Conservation (phyloP, 164 flowering plant species). For the Saururus chinensis region DNA sequence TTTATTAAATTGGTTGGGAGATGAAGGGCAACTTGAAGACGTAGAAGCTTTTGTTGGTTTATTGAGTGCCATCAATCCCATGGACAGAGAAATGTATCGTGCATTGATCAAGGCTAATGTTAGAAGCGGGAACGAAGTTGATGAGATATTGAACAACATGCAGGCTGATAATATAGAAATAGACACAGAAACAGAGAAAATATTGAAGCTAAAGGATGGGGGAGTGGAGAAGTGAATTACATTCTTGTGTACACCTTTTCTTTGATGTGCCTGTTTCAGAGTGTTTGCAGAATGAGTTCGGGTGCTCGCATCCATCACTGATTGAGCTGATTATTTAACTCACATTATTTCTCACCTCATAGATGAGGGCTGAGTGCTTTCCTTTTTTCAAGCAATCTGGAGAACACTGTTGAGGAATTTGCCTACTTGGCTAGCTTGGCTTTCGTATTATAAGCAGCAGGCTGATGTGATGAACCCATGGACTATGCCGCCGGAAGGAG, state of each 20-base stretch:
- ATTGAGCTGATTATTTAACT: no score
- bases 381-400: no score
- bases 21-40: constrained; percentile 17
- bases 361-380: no score
- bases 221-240: not conserved
- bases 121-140: constrained; percentile 5
- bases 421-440: no score
- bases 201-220: constrained; percentile 2
- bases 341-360: no score
- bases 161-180: constrained; percentile 3
- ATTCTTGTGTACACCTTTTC: not conserved
- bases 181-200: constrained; percentile 8
- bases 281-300: not conserved
- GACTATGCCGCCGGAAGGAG: no score
- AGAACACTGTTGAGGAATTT: no score
- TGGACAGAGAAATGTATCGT: constrained; percentile 9
- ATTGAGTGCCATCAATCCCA: constrained; percentile 7
- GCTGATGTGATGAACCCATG: no score
- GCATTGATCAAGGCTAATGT: constrained; percentile 13
- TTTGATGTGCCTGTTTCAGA: no score
- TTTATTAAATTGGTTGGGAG: constrained; percentile 25
- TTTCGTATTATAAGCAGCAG: no score
- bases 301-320: no score
- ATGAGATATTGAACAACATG: constrained; percentile 10
- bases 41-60: constrained; percentile 18